Evolutionary conservation across 139 green algal genomes (phyloP).

Genomic region (Picochlorum sp.): DNA sequence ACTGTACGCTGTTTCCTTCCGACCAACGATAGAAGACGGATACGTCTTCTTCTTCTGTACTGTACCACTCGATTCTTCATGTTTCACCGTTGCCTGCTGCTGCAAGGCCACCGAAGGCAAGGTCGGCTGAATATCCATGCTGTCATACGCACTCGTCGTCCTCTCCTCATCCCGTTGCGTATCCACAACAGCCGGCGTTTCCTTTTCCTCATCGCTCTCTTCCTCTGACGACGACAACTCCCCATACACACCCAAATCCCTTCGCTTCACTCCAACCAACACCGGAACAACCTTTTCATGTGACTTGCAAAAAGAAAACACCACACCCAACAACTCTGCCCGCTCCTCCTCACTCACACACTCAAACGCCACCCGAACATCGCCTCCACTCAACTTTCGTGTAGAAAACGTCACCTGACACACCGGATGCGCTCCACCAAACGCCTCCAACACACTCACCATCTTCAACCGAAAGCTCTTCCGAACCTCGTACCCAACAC

Average conservation of each 20-base stretch:
- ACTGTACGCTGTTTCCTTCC: not conserved
- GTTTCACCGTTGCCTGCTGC: not conserved
- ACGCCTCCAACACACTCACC: conserved; percentile 31
- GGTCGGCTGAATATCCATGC: no score
- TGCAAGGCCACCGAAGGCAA: no score
- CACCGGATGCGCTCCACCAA: conserved; percentile 10
- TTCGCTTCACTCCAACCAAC: not conserved
- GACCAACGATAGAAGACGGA: not conserved
- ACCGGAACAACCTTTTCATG: not conserved
- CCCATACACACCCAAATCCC: conserved; percentile 1
- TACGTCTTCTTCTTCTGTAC: not conserved
- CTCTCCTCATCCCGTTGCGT: no score
- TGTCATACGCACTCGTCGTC: no score
- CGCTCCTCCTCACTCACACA: conserved; percentile 3
- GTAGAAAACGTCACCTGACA: conserved; percentile 31
- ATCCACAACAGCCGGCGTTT: not conserved
- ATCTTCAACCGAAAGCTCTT: conserved; percentile 32
- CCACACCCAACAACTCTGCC: conserved; percentile 27
- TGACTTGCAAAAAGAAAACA: conserved; percentile 38
- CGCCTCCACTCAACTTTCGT: conserved; percentile 28
- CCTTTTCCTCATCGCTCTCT: conserved; percentile 1
- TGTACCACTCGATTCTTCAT: not conserved
- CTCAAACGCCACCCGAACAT: conserved; percentile 25
- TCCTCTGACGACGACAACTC: not conserved
- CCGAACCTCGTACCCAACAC: conserved; percentile 26